Evolutionary conservation across 345 rosid species (phyloP), one percentile per base, ranked within the genome.

Genomic region (Alliaria petiolata): DNA sequence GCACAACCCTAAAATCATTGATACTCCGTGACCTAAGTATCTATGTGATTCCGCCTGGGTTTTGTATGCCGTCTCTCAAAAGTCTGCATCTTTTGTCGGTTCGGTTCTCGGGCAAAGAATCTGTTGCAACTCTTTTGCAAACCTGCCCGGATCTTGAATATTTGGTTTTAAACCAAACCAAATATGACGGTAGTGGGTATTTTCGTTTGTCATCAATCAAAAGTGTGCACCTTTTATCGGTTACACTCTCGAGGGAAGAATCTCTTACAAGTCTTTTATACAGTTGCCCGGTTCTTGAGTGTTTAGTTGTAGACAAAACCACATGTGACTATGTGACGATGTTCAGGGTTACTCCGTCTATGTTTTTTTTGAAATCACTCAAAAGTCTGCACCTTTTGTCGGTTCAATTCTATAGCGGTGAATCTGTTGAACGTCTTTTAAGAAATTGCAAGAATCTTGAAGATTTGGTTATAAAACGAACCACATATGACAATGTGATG

Each of bases 171-270:
- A 6, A 35, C 0, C 15, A 13, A 20, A 10, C 28, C 30, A n/a
- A n/a, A n/a, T n/a, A n/a, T n/a, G n/a, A 7, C 8, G 5, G 5
- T n/a, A n/a, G n/a, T n/a, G n/a, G n/a, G n/a, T n/a, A n/a, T n/a
- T n/a, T n/a, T n/a, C n/a, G n/a, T n/a, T n/a, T n/a, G n/a, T n/a
- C 63, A 36, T 55, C 40, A 0, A 33, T 54, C 52, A 67, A 67
- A 40, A 53, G 12, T 12, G 17, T 67, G 17, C 51, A 28, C 31
- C 52, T 67, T 54, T 6, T 13, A 4, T 40, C 39, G 16, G 51
- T 67, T 14, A 40, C 26, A 17, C n/a, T n/a, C n/a, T n/a, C n/a
- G 31, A 8, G 33, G 6, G 33, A 30, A 1, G 42, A 40, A 67
- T 16, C 19, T 16, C 6, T 53, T 53, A 8, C 40, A 49, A 36